Base-by-base conservation (phyloP, 2,329 filamentous ascomycete genomes). In the Alternaria tenuissima region DNA sequence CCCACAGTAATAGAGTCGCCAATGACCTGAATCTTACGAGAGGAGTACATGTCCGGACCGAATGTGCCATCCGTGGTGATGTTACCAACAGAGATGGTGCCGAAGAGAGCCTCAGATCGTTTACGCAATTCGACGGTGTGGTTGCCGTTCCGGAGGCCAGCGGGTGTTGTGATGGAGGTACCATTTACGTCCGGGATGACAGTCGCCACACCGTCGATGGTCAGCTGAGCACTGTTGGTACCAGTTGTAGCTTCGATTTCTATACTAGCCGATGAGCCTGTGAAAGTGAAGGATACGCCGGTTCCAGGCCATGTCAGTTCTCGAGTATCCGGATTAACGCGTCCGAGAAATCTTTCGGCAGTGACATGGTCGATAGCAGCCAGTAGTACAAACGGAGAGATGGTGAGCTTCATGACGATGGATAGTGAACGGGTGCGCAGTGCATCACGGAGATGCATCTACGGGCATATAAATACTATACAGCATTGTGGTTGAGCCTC, bases 1-100 rank as follows among this genome's bases (percentile, higher is more conserved):
- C 80, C 81, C 4, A 81, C 81, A 2, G 73, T 79, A 62, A 82
- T 82, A 24, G 80, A 82, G 67, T 83, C 81, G 8, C 81, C 81
- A 28, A 83, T 80, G 46, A 82, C 67, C 61, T 83, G 80, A 41
- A 83, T 81, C 57, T 77, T 77, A 24, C 77, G 78, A 9, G 65
- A 67, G 3, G 73, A 70, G 1, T 59, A 60, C 7, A 60, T 48
- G 16, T 67, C 63, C 4, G 63, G 36, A 14, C 64, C 57, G 20
- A 78, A 61, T 7, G 55, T 62, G 20, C 78, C 77, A 34, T 78
- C 73, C 5, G 64, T 67, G 26, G 68, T 73, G 14, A 73, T 54
- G 24, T 65, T 68, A 38, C 62, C 62, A 39, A 80, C 64, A 34
- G 72, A 71, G 5, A 80, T 67, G 42, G 74, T 78, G 38, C 78